Conservation (phyloP, 2,329 filamentous ascomycete genomes). For the Hortaea sp. region DNA sequence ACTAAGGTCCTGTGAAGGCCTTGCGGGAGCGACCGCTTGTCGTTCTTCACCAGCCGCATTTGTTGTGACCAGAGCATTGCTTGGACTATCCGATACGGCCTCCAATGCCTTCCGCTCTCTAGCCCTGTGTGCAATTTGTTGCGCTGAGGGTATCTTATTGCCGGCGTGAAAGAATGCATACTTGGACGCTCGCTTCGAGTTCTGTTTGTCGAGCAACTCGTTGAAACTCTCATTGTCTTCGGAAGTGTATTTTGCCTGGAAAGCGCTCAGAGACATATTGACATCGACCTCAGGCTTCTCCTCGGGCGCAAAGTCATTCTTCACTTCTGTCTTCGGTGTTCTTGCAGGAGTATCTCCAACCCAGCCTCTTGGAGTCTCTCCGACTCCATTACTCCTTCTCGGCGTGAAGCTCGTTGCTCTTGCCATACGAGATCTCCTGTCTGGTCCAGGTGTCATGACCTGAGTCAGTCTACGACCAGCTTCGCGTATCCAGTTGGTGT, state of each 20-base stretch:
- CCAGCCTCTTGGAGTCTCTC: constrained; percentile 33
- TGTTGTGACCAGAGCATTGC: constrained; percentile 16
- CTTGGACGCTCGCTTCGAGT: constrained; percentile 71
- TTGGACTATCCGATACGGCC: constrained; percentile 4
- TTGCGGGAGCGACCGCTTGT: constrained; percentile 19
- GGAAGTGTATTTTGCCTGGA: constrained; percentile 89
- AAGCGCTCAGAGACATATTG: constrained; percentile 70
- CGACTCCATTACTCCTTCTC: constrained; percentile 9
- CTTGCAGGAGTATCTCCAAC: constrained; percentile 59
- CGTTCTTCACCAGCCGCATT: constrained; percentile 17
- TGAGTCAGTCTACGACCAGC: constrained; percentile 55
- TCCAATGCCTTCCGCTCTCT: constrained; percentile 54
- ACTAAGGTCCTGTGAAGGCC: constrained; percentile 50
- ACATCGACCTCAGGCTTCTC: constrained; percentile 52
- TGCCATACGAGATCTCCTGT: constrained; percentile 28
- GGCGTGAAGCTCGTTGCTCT: constrained; percentile 29
- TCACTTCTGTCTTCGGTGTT: constrained; percentile 37
- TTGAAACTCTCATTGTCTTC: constrained; percentile 98
- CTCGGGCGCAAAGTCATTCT: constrained; percentile 20
- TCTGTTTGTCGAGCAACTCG: constrained; percentile 80
- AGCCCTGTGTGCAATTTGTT: constrained; percentile 47
- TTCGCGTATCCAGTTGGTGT: constrained; percentile 75
- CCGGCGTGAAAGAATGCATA: constrained; percentile 81
- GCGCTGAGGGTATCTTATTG: constrained; percentile 65
- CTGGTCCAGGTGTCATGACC: constrained; percentile 70